A percentile compares a stretch with the other conserved stretches of the same genome.
Evolutionary conservation across 2,329 filamentous ascomycete genomes (phyloP).

Genomic region (Rhynchosporium graminicola): DNA sequence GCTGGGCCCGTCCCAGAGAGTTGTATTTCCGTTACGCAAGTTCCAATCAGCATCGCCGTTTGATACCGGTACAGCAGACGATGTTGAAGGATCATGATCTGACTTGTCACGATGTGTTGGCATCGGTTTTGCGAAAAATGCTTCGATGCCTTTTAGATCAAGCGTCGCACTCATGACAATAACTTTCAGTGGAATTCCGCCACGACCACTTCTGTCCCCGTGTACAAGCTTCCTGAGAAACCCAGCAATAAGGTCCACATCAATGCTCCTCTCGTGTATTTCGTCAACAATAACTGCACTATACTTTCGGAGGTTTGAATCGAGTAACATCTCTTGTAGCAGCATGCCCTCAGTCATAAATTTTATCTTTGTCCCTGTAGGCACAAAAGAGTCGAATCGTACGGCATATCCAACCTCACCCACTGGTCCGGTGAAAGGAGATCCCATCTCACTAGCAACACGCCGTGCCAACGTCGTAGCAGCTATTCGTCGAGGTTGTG

Average conservation of each 20-base stretch:
- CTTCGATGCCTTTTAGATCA: slow-evolving; percentile 75
- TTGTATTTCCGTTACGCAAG: background rate
- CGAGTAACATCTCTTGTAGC: slow-evolving; percentile 86
- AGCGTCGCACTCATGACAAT: slow-evolving; percentile 97
- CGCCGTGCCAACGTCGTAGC: slow-evolving; percentile 87
- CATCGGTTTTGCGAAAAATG: slow-evolving; percentile 63
- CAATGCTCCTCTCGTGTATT: slow-evolving; percentile 92
- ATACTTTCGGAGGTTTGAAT: slow-evolving; percentile 80
- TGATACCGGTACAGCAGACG: slow-evolving; percentile 32
- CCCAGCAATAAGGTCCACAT: slow-evolving; percentile 87
- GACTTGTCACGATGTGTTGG: slow-evolving; percentile 37
- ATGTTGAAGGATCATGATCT: slow-evolving; percentile 33
- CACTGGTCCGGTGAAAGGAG: slow-evolving; percentile 57
- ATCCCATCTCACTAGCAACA: slow-evolving; percentile 81
- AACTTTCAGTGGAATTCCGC: slow-evolving; percentile 78
- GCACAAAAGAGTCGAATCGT: slow-evolving; percentile 85
- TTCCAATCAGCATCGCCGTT: slow-evolving; percentile 23
- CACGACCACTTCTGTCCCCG: slow-evolving; percentile 62
- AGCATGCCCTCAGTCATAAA: slow-evolving; percentile 97
- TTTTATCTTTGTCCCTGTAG: slow-evolving; percentile 83
- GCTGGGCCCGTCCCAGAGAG: slow-evolving; percentile 30
- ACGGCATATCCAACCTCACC: slow-evolving; percentile 84
- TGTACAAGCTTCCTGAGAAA: slow-evolving; percentile 80
- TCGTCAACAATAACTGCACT: slow-evolving; percentile 93
- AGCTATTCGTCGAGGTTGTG: slow-evolving; percentile 89